Base-by-base conservation (phyloP, 2,329 filamentous ascomycete genomes). In the Pyrenophora seminiperda region DNA sequence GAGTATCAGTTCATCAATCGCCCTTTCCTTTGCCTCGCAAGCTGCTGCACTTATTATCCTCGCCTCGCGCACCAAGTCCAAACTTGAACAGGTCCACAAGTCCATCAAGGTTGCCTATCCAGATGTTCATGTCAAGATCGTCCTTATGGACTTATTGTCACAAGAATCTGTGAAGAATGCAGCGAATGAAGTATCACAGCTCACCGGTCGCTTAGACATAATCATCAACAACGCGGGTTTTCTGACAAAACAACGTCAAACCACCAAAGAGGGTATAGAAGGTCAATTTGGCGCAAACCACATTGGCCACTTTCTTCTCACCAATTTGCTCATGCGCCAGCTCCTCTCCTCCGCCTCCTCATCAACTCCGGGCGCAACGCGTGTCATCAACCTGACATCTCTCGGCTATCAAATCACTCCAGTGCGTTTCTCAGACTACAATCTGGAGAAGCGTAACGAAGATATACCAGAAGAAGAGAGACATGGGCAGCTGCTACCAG, bases 271-370 rank as follows among this genome's bases (percentile, higher is more conserved):
- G 36, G 75, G 74, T n/a, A 76, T 77, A 48, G 78, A 81, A 60
- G 67, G 73, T 6, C 76, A 79, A 46, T 76, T 80, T 40, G 78
- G 75, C 17, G 74, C 70, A 3, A 79, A 79, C 50, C 76, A 80
- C 54, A 63, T 80, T 30, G 79, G 76, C 3, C 78, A 79, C 53
- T 76, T 77, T 6, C 65, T 79, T 0, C 58, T 81, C 7, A 78
- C 73, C 6, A 75, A 74, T 27, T 61, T 77, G 1, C 66, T 81
- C 1, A 56, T 77, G 7, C 74, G 73, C 1, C 66, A 65, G 1
- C 62, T 81, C 20, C 59, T 73, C 13, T 36, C 46, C 5, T 56
- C 60, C 6, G 59, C 66, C 2, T 59, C 68, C 17, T 74, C 76
- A 2, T 75, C 72, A 15, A 14, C 54, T 2, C 36, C 51, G 3